These are phyloP conservation scores for Penicillium silybi DNA, from an alignment of 495 filamentous ascomycete genomes.

Conservation along the genomic window DNA sequence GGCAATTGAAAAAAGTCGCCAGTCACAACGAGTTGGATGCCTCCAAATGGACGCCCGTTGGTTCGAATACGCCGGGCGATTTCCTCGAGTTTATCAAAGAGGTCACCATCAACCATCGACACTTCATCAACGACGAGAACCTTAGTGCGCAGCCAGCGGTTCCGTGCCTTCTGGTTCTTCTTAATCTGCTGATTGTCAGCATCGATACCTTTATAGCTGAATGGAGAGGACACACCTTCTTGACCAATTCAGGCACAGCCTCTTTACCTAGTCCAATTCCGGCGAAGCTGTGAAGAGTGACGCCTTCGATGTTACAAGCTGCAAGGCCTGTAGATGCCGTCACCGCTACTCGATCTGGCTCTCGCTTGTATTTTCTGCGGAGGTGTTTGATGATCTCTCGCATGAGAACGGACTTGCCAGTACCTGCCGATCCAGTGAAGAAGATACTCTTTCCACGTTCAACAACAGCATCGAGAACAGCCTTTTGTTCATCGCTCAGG, in stretches of 20 bases:
- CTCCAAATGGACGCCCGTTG: slow-evolving; percentile 89
- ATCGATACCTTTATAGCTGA: background rate
- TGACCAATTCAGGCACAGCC: slow-evolving; percentile 71
- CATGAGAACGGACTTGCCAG: slow-evolving; percentile 94
- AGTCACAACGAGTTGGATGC: slow-evolving; percentile 92
- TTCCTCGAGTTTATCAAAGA: slow-evolving; percentile 93
- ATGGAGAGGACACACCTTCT: slow-evolving; percentile 49
- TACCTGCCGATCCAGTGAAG: slow-evolving; percentile 97
- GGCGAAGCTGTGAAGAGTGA: slow-evolving; percentile 92
- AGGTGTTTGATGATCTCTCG: slow-evolving; percentile 80
- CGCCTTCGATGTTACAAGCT: slow-evolving; percentile 93
- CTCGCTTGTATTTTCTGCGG: slow-evolving; percentile 65
- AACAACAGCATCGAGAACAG: slow-evolving; percentile 76
- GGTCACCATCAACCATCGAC: slow-evolving; percentile 96
- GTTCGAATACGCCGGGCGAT: slow-evolving; percentile 78
- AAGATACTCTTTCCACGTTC: slow-evolving; percentile 82
- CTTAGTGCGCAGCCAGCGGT: slow-evolving; percentile 83
- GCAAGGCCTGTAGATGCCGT: slow-evolving; percentile 95
- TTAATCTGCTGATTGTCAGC: slow-evolving; percentile 54
- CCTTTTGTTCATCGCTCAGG: slow-evolving; percentile 79
- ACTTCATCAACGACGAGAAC: slow-evolving; percentile 90
- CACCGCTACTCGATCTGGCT: slow-evolving; percentile 81
- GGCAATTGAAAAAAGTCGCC: slow-evolving; percentile 98
- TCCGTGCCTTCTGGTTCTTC: slow-evolving; percentile 79
- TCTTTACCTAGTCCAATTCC: slow-evolving; percentile 97